A percentile compares a stretch with the other conserved stretches of the same genome.
These are phyloP conservation scores for Miamiensis avidus DNA, from an alignment of 169 alveolate species.

Conservation along the genomic window DNA sequence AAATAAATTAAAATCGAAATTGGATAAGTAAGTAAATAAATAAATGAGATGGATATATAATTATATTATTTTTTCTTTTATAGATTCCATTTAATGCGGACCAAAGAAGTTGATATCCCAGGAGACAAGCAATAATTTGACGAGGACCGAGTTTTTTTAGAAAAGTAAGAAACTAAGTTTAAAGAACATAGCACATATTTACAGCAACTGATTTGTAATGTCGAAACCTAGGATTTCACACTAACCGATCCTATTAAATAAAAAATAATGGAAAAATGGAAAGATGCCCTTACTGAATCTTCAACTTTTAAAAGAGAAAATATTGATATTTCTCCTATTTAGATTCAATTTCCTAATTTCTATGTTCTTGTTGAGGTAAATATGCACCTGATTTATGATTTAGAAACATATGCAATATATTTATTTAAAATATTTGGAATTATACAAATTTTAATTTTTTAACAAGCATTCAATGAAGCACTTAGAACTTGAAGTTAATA, in stretches of 20 bases:
- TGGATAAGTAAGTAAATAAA: background rate
- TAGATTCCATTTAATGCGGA: background rate
- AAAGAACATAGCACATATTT: no score
- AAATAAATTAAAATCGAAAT: no score
- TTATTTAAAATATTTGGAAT: no score
- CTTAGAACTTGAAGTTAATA: background rate
- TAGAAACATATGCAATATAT: no score
- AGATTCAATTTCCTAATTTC: background rate
- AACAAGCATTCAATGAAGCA: background rate
- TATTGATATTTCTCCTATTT: background rate
- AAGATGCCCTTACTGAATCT: background rate
- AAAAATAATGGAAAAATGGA: background rate
- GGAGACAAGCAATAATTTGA: background rate
- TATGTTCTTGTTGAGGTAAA: background rate
- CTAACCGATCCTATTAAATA: background rate
- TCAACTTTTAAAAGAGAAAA: background rate
- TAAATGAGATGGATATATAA: no score
- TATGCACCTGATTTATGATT: no score
- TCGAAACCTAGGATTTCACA: background rate
- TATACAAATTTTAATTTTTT: no score
- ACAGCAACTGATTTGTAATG: no score
- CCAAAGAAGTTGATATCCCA: background rate
- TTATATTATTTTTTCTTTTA: no score
- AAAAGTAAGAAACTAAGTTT: background rate
- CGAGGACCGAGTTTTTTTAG: background rate